Base-by-base conservation (phyloP, 345 rosid genomes). In the Eucalyptus tenuipes region DNA sequence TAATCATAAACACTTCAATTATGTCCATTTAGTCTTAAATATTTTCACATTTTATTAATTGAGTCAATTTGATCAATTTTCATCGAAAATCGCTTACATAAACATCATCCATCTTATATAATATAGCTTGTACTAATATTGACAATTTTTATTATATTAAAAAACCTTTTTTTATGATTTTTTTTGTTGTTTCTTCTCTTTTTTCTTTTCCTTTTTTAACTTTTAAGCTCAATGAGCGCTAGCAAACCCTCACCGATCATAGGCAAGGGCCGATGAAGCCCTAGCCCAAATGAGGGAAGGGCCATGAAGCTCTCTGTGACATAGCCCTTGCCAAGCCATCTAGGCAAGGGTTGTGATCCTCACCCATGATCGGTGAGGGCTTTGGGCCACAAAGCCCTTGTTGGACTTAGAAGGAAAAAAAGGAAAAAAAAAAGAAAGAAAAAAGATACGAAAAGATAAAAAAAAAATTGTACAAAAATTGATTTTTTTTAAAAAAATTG, bases 71-170 rank as follows among this genome's bases (percentile, higher is more conserved):
- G 29, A 24, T 55, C 6, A 24, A 24, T 55, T 55, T 55, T 22
- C 3, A 25, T 55, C 0, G 3, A 55, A 55, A 24, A 24, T 55
- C 1, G 6, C 61, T 24, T 22, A 55, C 1, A 0, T 55, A 2
- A 52, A 20, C 0, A 52, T 52, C 0, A 0, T 52, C 57, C 10
- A 52, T 52, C 25, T 52, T 20, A 52, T 20, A 52, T 52, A 52
- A 10, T 52, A 20, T 20, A 52, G 4, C 2, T 3, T 0, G 25
- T 52, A 52, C 1, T 52, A 24, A 22, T 1, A 0, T 55, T 24
- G 29, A 55, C 29, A 55, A 55, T 22, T 55, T 55, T 55, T 55
- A 24, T 55, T 24, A 24, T 55, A 22, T 55, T 22, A 55, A 55
- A 55, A 55, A 55, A 24, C 6, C 6, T 22, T 55, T 55, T 55